These are phyloP conservation scores for Aspergillus brunneoviolaceus DNA, from an alignment of 2,329 filamentous ascomycete genomes.

Conservation along the genomic window DNA sequence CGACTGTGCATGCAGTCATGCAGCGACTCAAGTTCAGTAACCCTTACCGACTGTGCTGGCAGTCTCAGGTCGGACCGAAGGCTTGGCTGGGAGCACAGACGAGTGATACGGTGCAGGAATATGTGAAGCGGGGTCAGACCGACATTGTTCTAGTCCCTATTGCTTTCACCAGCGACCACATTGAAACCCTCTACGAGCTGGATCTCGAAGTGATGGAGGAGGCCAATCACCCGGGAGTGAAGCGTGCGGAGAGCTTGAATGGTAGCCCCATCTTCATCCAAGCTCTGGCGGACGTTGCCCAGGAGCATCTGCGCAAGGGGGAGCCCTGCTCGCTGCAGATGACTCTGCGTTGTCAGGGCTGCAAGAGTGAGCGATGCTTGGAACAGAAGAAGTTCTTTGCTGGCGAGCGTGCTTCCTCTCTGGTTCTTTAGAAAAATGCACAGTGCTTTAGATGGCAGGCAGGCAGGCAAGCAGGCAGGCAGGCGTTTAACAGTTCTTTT, in stretches of 20 bases:
- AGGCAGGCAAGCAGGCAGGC: neutral
- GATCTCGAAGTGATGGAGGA: constrained; percentile 95
- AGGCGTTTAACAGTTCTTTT: neutral
- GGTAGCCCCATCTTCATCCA: constrained; percentile 87
- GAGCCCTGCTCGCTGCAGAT: constrained; percentile 78
- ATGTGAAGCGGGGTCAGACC: constrained; percentile 86
- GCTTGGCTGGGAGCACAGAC: constrained; percentile 97
- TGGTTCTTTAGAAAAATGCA: constrained; percentile 31
- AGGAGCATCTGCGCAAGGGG: constrained; percentile 71
- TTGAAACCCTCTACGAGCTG: constrained; percentile 92
- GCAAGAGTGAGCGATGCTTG: constrained; percentile 81
- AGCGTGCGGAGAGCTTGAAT: constrained; percentile 88
- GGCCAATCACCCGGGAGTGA: constrained; percentile 71
- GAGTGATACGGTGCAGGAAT: constrained; percentile 78
- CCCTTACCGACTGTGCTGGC: constrained; percentile 93
- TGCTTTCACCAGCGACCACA: constrained; percentile 98
- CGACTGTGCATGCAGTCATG: constrained; percentile 97
- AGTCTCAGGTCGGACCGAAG: constrained; percentile 93
- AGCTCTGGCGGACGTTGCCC: constrained; percentile 83
- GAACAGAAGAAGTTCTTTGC: constrained; percentile 69
- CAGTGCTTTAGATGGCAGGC: neutral
- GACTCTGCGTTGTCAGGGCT: constrained; percentile 87
- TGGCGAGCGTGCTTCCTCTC: constrained; percentile 35
- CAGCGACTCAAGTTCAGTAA: constrained; percentile 82
- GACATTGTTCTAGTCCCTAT: constrained; percentile 91